Percentiles rank a stretch among this genome's conserved stretches.
Evolutionary conservation across 495 filamentous ascomycete genomes (phyloP).

Genomic region (Xylaria nigripes): DNA sequence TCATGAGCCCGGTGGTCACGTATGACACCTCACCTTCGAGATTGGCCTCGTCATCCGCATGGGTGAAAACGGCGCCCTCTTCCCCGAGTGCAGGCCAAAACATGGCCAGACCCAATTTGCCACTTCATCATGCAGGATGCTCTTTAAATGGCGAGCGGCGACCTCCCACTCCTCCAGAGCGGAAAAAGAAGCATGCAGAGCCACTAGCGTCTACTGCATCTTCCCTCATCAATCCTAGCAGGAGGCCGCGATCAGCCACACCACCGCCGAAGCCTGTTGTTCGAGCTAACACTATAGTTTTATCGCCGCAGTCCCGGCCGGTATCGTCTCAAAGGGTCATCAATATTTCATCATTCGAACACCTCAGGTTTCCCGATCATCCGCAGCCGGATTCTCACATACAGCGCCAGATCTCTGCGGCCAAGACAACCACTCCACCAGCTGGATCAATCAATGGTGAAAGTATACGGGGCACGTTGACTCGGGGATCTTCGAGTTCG

Average conservation of each 20-base stretch:
- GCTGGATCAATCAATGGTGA: neutral
- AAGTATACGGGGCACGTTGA: neutral
- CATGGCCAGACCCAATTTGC: neutral
- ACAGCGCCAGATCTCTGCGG: neutral
- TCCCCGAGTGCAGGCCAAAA: slow-evolving; percentile 3
- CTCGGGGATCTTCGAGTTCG: slow-evolving; percentile 25
- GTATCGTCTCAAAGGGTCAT: slow-evolving; percentile 14
- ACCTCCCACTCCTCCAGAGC: slow-evolving; percentile 19
- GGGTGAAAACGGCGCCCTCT: slow-evolving; percentile 11
- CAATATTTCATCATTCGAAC: neutral
- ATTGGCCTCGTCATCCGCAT: slow-evolving; percentile 9
- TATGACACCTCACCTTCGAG: slow-evolving; percentile 16
- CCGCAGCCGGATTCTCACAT: neutral
- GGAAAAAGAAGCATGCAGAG: slow-evolving; percentile 10
- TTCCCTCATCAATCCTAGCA: neutral
- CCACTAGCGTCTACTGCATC: neutral
- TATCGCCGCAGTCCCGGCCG: slow-evolving; percentile 15
- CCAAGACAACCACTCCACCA: neutral
- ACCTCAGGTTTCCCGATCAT: neutral
- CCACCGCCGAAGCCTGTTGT: slow-evolving; percentile 9
- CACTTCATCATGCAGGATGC: slow-evolving; percentile 1
- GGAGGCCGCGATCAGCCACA: slow-evolving; percentile 9
- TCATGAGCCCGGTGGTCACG: slow-evolving; percentile 16
- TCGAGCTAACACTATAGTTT: slow-evolving; percentile 8
- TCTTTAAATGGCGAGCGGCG: neutral